Percentiles rank a stretch among this genome's conserved stretches.
These are phyloP conservation scores for Sphenostylis stenocarpa DNA, from an alignment of 306 rosid genomes.

Conservation along the genomic window DNA sequence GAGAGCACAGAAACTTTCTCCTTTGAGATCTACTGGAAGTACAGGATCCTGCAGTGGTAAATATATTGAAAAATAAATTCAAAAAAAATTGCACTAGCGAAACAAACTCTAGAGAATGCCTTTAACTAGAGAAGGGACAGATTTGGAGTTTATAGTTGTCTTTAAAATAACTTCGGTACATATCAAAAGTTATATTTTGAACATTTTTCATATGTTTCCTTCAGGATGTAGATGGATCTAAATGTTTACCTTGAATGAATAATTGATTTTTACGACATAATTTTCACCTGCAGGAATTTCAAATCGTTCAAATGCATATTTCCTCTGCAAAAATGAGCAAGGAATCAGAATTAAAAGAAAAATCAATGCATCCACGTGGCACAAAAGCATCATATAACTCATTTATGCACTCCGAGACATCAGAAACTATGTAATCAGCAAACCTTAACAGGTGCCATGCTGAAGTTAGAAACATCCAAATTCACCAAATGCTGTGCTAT, in stretches of 20 bases:
- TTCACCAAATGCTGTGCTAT: slow-evolving; percentile 65
- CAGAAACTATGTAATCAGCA: slow-evolving; percentile 31
- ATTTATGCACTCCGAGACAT: slow-evolving; percentile 9
- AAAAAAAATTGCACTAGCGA: neutral
- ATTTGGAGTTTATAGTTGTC: neutral
- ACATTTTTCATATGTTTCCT: slow-evolving; percentile 1
- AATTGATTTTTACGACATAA: slow-evolving; percentile 82
- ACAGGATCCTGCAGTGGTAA: slow-evolving; percentile 62
- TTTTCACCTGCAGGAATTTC: slow-evolving; percentile 85
- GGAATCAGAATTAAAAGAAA: slow-evolving; percentile 15
- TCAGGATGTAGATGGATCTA: slow-evolving; percentile 22
- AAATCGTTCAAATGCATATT: slow-evolving; percentile 79
- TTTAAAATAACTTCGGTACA: neutral
- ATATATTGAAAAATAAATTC: neutral
- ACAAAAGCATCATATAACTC: slow-evolving; percentile 13
- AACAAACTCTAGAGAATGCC: neutral
- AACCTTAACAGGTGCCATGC: slow-evolving; percentile 92
- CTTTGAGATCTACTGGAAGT: slow-evolving; percentile 75
- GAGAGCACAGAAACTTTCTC: slow-evolving; percentile 69
- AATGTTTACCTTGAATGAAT: slow-evolving; percentile 78
- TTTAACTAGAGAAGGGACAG: neutral
- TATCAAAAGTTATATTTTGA: slow-evolving; percentile 14
- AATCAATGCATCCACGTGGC: neutral
- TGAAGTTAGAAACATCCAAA: slow-evolving; percentile 67
- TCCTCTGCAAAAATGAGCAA: slow-evolving; percentile 64